phyloP scores from a whole-genome alignment of 495 filamentous ascomycete species.

The Trypethelium eluteriae region DNA sequence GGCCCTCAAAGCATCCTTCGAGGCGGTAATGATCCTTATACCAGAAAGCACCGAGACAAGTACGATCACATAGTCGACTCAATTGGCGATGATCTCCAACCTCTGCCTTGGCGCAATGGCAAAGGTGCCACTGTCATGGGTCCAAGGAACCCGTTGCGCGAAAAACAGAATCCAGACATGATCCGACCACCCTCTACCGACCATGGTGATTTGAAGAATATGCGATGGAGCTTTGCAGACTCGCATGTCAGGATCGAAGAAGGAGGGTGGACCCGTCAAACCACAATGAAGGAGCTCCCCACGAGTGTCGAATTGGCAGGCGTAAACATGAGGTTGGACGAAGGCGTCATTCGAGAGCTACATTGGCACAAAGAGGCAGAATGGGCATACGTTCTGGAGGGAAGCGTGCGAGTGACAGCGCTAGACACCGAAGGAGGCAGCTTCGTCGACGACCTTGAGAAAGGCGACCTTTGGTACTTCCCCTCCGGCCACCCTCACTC shows the following conservation, averaged over 20 bases:
- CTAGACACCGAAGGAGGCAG: slow-evolving; percentile 60
- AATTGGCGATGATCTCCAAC: slow-evolving; percentile 49
- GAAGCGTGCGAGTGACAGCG: slow-evolving; percentile 50
- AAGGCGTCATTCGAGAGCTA: slow-evolving; percentile 61
- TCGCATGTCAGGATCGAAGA: slow-evolving; percentile 49
- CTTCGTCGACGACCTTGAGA: slow-evolving; percentile 62
- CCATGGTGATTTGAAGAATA: slow-evolving; percentile 53
- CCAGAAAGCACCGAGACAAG: slow-evolving; percentile 39
- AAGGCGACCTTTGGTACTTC: slow-evolving; percentile 69
- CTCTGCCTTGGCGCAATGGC: slow-evolving; percentile 56
- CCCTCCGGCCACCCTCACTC: slow-evolving; percentile 64
- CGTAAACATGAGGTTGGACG: slow-evolving; percentile 61
- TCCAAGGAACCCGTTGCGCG: slow-evolving; percentile 56
- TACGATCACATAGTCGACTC: slow-evolving; percentile 50
- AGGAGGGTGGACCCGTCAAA: slow-evolving; percentile 62
- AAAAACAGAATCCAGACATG: slow-evolving; percentile 56
- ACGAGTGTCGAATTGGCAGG: slow-evolving; percentile 54
- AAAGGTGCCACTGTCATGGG: slow-evolving; percentile 55
- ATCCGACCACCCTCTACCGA: slow-evolving; percentile 60
- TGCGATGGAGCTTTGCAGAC: slow-evolving; percentile 35
- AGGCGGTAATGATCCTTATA: slow-evolving; percentile 31
- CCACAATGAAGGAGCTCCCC: slow-evolving; percentile 53
- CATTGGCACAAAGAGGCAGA: slow-evolving; percentile 65
- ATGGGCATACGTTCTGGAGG: slow-evolving; percentile 60
- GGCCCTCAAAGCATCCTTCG: background rate